A percentile compares a stretch with the other conserved stretches of the same genome.
Evolutionary conservation across 1,284 basidiomycete species (phyloP).

Genomic region (Cystobasidiaceae sp.): DNA sequence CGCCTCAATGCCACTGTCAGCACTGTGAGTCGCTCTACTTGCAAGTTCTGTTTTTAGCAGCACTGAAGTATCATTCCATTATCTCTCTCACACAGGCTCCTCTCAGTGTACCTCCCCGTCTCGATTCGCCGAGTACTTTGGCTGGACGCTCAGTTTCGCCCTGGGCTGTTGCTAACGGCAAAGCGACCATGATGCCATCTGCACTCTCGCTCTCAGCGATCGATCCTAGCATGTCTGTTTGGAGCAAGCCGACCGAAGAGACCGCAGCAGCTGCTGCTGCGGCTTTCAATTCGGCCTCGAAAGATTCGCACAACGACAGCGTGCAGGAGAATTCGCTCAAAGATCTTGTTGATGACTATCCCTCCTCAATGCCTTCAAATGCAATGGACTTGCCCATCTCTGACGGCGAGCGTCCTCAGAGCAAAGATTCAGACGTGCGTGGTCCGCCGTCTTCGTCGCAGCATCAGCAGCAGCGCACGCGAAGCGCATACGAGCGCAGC

Average conservation of each 20-base stretch:
- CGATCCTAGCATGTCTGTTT: slow-evolving; percentile 31
- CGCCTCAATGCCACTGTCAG: slow-evolving; percentile 21
- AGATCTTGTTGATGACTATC: slow-evolving; percentile 23
- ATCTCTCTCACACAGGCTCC: not conserved
- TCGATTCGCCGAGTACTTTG: slow-evolving; percentile 9
- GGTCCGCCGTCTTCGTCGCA: not conserved
- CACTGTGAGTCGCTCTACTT: not conserved
- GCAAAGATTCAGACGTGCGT: slow-evolving; percentile 2
- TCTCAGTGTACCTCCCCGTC: slow-evolving; percentile 10
- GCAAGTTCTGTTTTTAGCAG: not conserved
- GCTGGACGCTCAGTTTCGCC: slow-evolving; percentile 22
- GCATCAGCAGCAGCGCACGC: not conserved
- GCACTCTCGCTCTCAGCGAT: slow-evolving; percentile 3
- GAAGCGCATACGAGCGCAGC: not conserved
- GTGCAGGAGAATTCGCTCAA: slow-evolving; percentile 23
- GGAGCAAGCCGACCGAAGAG: slow-evolving; percentile 25
- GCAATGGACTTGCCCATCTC: slow-evolving; percentile 24
- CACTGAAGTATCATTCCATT: not conserved
- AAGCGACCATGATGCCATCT: slow-evolving; percentile 13
- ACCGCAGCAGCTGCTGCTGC: slow-evolving; percentile 27
- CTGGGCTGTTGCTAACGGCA: slow-evolving; percentile 2
- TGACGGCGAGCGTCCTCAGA: slow-evolving; percentile 19
- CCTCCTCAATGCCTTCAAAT: slow-evolving; percentile 12
- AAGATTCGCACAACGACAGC: slow-evolving; percentile 8
- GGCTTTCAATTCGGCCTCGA: slow-evolving; percentile 2